phyloP scores from a whole-genome alignment of 192 early-diverging fungal genomes.

The Entophlyctis luteolus region DNA sequence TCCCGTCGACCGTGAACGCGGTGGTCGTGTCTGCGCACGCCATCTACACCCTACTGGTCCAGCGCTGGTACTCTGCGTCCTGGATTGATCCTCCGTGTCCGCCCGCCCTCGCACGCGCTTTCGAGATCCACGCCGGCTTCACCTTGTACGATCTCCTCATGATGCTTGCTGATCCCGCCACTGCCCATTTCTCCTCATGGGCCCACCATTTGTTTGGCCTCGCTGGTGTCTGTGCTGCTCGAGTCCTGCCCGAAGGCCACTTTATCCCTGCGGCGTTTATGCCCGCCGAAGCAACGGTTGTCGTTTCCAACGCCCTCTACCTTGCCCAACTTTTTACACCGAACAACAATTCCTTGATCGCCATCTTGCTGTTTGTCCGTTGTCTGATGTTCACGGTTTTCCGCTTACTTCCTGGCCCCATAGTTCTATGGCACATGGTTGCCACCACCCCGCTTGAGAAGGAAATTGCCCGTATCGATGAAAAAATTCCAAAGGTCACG shows the following conservation, averaged over 20 bases:
- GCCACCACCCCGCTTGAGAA: not conserved
- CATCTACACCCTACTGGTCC: not conserved
- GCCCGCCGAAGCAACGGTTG: constrained; percentile 31
- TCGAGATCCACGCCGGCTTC: constrained; percentile 30
- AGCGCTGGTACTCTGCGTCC: too few species aligned
- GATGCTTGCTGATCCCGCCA: constrained; percentile 15
- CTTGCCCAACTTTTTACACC: constrained; percentile 10
- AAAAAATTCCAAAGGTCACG: not conserved
- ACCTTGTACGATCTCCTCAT: constrained; percentile 25
- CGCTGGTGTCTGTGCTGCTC: constrained; percentile 18
- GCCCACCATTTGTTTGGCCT: constrained; percentile 34
- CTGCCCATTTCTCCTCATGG: constrained; percentile 28
- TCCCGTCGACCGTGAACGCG: constrained; percentile 32
- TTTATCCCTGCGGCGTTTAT: constrained; percentile 29
- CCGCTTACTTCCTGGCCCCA: constrained; percentile 12
- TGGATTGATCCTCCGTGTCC: constrained; percentile 23
- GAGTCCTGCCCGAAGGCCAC: constrained; percentile 3
- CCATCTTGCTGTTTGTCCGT: constrained; percentile 4
- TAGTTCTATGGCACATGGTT: constrained; percentile 22
- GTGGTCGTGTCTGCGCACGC: not conserved
- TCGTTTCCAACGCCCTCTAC: constrained; percentile 29
- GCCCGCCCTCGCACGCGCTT: constrained; percentile 8
- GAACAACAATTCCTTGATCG: not conserved
- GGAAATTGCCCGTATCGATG: not conserved
- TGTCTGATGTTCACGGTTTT: constrained; percentile 26